Conservation (phyloP, 176 grass and related monocot genomes). For the Phoenix roebelenii region DNA sequence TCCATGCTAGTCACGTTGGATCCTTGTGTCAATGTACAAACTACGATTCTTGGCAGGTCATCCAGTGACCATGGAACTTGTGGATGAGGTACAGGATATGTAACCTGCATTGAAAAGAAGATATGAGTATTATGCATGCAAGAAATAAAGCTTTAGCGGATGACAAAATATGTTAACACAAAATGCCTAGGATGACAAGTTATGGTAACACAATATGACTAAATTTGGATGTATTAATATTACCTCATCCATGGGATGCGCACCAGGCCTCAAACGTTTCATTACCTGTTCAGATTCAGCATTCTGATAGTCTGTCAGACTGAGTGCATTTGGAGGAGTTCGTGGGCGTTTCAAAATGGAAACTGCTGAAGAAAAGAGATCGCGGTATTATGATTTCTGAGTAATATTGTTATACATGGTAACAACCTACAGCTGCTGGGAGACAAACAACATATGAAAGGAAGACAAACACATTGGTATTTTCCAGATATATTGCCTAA, state of each 20-base stretch:
- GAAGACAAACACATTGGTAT: no score
- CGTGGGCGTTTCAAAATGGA: conserved; percentile 67
- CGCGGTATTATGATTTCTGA: no score
- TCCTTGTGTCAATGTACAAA: conserved; percentile 67
- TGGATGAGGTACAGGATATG: conserved; percentile 65
- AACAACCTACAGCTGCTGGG: no score
- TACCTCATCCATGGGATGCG: conserved; percentile 86
- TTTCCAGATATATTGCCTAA: no score
- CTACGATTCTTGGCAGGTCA: conserved; percentile 70
- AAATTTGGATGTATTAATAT: conserved; percentile 1
- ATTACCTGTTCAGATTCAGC: conserved; percentile 88
- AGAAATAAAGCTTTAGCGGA: no score
- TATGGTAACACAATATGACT: no score
- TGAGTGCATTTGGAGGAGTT: conserved; percentile 19
- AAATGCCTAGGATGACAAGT: no score
- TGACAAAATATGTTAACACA: no score
- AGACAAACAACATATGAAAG: no score
- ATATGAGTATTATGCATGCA: no score
- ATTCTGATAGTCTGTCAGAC: conserved; percentile 83
- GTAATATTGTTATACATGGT: no score
- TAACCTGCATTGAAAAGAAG: conserved; percentile 32
- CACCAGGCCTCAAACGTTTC: conserved; percentile 67
- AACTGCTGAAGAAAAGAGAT: conserved; percentile 32
- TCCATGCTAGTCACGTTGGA: conserved; percentile 91
- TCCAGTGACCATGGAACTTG: conserved; percentile 73